Evolutionary conservation across 2,329 filamentous ascomycete species (phyloP), one percentile per base, ranked within the genome.

Genomic region (Metarhizium robertsii): DNA sequence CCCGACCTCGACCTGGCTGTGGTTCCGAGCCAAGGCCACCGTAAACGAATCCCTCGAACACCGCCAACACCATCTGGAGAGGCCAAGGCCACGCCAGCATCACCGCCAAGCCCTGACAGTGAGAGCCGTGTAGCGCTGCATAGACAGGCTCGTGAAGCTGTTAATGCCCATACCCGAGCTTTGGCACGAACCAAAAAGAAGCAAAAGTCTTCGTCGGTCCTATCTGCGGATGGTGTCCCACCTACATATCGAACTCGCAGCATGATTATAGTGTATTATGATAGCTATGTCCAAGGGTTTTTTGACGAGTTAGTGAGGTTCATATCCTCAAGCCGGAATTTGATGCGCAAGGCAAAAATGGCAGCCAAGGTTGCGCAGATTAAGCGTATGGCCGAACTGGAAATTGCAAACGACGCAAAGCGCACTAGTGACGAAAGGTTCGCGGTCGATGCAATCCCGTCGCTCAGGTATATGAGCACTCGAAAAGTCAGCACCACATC

Each of bases 181-280:
- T 72, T 75, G 30, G 75, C 75, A 4, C 75, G 75, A 6, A 66
- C 77, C 25, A 78, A 75, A 61, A 80, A 76, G 62, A 75, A 74
- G 50, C 73, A 75, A 53, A 75, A 78, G 53, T 75, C 77, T 13
- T 71, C 78, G 29, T 83, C 80, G 0, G 71, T 82, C 61, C 62
- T 77, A 52, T 82, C 79, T 46, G 73, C 70, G 40, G 73, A 73
- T 42, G 77, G 80, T 11, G 67, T 71, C 2, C 67, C 75, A 1
- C 69, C 75, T 11, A 81, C 83, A 59, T 87, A 87, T 67, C 84
- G 88, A 54, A 84, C 84, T 3, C 82, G 87, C 61, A 85, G 79
- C 56, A 87, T 90, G 78, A 86, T 92, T 45, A 85, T 94, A 45
- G 88, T 96, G n/a, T 92, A 90, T 70, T 96, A 96, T 67, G 92